Percentiles rank a stretch among this genome's conserved stretches.
Conservation (phyloP, 1,284 basidiomycete species). For the Apiotrichum veenhuisii region DNA sequence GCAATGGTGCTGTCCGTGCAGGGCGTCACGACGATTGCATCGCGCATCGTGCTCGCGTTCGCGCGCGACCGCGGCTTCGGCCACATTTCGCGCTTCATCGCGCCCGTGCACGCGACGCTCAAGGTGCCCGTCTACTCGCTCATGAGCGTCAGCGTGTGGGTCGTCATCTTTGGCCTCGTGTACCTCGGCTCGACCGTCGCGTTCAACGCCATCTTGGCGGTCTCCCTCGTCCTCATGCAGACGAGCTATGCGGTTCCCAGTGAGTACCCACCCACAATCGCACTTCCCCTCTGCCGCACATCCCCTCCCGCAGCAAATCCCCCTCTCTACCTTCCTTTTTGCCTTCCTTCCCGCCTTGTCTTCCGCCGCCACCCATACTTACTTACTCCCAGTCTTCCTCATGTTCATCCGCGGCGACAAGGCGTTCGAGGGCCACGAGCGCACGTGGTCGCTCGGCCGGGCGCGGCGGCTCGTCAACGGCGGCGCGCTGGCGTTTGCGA, state of each 20-base stretch:
- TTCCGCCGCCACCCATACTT: slow-evolving; percentile 32
- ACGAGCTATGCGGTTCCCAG: slow-evolving; percentile 46
- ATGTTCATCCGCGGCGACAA: slow-evolving; percentile 49
- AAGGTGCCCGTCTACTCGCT: slow-evolving; percentile 28
- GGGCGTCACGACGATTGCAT: slow-evolving; percentile 24
- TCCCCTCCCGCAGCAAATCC: too few relatives aligned
- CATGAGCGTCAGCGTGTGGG: slow-evolving; percentile 44
- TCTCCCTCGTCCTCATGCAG: slow-evolving; percentile 49
- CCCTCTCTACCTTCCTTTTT: too few relatives aligned
- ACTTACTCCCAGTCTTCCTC: slow-evolving; percentile 33
- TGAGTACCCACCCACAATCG: too few relatives aligned
- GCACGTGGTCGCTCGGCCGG: slow-evolving; percentile 40
- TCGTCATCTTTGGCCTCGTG: slow-evolving; percentile 47
- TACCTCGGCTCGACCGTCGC: slow-evolving; percentile 55
- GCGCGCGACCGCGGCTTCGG: slow-evolving; percentile 9
- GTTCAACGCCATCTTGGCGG: slow-evolving; percentile 48
- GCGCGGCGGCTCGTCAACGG: slow-evolving; percentile 44
- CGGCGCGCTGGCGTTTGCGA: slow-evolving; percentile 46
- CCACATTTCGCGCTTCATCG: background rate
- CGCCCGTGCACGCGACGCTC: slow-evolving; percentile 9
- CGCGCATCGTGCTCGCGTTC: slow-evolving; percentile 15
- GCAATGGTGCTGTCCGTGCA: slow-evolving; percentile 21
- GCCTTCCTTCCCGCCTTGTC: too few relatives aligned
- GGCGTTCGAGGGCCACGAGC: slow-evolving; percentile 41
- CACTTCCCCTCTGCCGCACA: too few relatives aligned